phyloP scores from a whole-genome alignment of 2,329 filamentous ascomycete species.

The Helminthosporium solani region DNA sequence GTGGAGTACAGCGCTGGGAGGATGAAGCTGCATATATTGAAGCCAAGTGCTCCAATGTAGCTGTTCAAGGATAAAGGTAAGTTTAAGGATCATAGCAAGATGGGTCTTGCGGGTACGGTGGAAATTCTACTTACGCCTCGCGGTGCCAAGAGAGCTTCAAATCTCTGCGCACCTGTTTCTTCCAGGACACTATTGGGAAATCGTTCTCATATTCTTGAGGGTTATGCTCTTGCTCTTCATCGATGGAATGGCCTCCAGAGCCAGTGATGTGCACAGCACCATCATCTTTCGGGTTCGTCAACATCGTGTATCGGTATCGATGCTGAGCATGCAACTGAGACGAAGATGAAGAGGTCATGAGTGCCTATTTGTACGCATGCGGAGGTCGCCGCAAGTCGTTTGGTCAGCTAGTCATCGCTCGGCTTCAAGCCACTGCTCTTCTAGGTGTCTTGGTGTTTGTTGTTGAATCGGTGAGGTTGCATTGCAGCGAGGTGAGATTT shows the following conservation, averaged over 20 bases:
- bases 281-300: not conserved
- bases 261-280: not conserved
- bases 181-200: slow-evolving; percentile 8
- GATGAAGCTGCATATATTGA: slow-evolving; percentile 64
- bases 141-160: slow-evolving; percentile 16
- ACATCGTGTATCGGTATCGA: not conserved
- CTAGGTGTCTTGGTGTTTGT: no score
- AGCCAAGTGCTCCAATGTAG: slow-evolving; percentile 60
- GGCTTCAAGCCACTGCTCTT: no score
- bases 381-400: no score
- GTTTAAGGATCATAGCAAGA: not conserved
- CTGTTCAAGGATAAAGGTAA: not conserved
- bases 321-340: not conserved
- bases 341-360: not conserved
- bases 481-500: no score
- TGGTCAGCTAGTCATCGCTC: no score
- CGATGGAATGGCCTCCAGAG: not conserved
- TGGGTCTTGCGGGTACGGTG: not conserved
- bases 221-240: slow-evolving; percentile 1
- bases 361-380: not conserved
- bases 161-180: slow-evolving; percentile 11
- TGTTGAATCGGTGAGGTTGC: no score
- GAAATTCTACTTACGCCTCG: slow-evolving; percentile 13
- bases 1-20: slow-evolving; percentile 68
- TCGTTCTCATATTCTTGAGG: not conserved